A percentile compares a stretch with the other conserved stretches of the same genome.
Evolutionary conservation across 2,329 filamentous ascomycete species (phyloP).

Genomic region (Aspergillus versicolor): DNA sequence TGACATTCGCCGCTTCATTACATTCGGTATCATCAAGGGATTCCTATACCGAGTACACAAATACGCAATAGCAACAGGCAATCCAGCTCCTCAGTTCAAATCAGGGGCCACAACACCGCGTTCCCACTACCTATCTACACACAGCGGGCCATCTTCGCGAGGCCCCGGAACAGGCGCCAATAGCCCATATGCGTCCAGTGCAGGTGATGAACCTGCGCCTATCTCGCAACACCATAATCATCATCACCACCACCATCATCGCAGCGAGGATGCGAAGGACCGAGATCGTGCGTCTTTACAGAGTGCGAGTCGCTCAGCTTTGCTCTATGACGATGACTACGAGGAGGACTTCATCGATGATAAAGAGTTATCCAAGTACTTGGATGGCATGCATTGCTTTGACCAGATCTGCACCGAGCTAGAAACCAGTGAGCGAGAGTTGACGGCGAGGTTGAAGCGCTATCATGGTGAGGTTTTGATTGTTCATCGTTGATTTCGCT

Average conservation of each 20-base stretch:
- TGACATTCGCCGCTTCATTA: conserved; percentile 86
- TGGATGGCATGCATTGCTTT: conserved; percentile 51
- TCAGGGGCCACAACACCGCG: conserved; percentile 19
- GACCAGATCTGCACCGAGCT: conserved; percentile 53
- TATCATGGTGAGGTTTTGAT: conserved; percentile 47
- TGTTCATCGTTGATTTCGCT: conserved; percentile 43
- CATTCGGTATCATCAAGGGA: conserved; percentile 94
- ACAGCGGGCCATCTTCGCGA: conserved; percentile 29
- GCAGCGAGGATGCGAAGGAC: conserved; percentile 20
- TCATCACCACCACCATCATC: conserved; percentile 5
- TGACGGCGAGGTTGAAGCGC: conserved; percentile 43
- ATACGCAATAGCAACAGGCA: conserved; percentile 64
- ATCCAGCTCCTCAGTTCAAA: conserved; percentile 28
- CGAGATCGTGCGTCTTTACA: conserved; percentile 25
- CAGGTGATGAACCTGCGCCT: conserved; percentile 21
- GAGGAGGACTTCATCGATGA: conserved; percentile 37
- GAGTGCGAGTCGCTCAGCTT: conserved; percentile 24
- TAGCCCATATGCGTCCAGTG: conserved; percentile 29
- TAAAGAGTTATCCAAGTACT: conserved; percentile 39
- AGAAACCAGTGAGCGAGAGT: conserved; percentile 48
- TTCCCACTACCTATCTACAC: conserved; percentile 14
- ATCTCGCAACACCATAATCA: conserved; percentile 14
- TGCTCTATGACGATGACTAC: conserved; percentile 31
- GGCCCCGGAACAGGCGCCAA: conserved; percentile 31
- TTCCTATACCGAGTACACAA: conserved; percentile 91